phyloP scores from a whole-genome alignment of 2,329 filamentous ascomycete species.

The Clonostachys byssicola region DNA sequence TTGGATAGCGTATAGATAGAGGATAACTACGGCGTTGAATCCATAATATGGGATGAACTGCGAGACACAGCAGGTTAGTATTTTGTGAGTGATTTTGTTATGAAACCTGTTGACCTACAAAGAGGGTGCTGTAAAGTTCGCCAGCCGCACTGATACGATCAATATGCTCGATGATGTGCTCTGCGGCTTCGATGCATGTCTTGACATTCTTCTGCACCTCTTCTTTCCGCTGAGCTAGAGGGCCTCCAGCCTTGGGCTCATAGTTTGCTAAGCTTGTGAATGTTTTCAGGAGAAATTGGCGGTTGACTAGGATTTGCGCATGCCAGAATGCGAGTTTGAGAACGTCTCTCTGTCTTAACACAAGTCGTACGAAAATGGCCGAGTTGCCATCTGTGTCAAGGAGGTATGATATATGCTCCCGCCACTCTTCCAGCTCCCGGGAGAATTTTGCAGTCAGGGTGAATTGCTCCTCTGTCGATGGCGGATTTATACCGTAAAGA shows the following conservation, averaged over 20 bases:
- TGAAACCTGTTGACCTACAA: not conserved
- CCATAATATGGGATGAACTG: constrained; percentile 35
- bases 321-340: constrained; percentile 36
- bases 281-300: constrained; percentile 28
- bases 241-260: not conserved
- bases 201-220: constrained; percentile 9
- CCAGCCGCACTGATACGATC: constrained; percentile 26
- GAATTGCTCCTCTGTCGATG: constrained; percentile 14
- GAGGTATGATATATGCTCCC: constrained; percentile 22
- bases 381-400: constrained; percentile 26
- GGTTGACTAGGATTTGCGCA: constrained; percentile 30
- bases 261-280: constrained; percentile 13
- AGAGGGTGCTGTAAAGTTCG: constrained; percentile 20
- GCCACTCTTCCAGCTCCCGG: constrained; percentile 24
- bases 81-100: no score
- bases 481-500: constrained; percentile 25
- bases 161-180: constrained; percentile 28
- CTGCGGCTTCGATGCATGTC: constrained; percentile 30
- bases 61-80: not conserved
- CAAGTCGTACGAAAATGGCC: constrained; percentile 26
- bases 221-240: not conserved
- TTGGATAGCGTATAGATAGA: constrained; percentile 39
- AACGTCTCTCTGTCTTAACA: constrained; percentile 32
- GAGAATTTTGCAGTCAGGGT: constrained; percentile 19
- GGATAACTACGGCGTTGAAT: constrained; percentile 36